Evolutionary conservation across 176 grass and related monocot genomes (phyloP).

Genomic region (Phoenix dactylifera): DNA sequence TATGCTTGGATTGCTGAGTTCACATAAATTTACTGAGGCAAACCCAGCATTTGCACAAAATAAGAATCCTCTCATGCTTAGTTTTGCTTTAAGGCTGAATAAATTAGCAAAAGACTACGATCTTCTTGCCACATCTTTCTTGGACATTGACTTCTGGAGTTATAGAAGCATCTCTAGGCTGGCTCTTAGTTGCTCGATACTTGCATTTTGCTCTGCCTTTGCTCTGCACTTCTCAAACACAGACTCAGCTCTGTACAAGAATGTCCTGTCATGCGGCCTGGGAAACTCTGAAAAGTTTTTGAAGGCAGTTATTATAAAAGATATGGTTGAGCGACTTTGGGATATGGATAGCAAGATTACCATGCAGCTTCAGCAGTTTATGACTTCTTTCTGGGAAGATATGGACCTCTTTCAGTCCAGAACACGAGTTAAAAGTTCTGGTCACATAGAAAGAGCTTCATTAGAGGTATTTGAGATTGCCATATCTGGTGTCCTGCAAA

Average conservation of each 20-base stretch:
- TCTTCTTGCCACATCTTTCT: conserved; percentile 61
- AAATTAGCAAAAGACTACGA: conserved; percentile 70
- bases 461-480: conserved; percentile 47
- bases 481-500: conserved; percentile 32
- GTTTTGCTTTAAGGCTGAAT: conserved; percentile 40
- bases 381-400: conserved; percentile 27
- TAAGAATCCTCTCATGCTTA: conserved; percentile 24
- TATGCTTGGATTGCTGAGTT: conserved; percentile 40
- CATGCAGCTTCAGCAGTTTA: conserved; percentile 33
- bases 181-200: conserved; percentile 60
- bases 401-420: conserved; percentile 21
- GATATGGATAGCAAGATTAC: conserved; percentile 25
- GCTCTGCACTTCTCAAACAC: conserved; percentile 37
- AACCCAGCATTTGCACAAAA: conserved; percentile 14
- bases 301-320: conserved; percentile 35
- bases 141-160: conserved; percentile 54
- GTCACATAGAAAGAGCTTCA: conserved; percentile 27
- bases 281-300: conserved; percentile 25
- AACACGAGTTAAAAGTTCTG: conserved; percentile 24
- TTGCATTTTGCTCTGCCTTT: conserved; percentile 67
- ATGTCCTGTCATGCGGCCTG: conserved; percentile 14
- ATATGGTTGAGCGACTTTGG: conserved; percentile 51
- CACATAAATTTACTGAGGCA: conserved; percentile 1
- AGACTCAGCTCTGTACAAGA: not conserved
- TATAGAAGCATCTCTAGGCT: conserved; percentile 38